These are phyloP conservation scores for Allium fistulosum DNA, from an alignment of 106 monocot genomes.

Conservation along the genomic window DNA sequence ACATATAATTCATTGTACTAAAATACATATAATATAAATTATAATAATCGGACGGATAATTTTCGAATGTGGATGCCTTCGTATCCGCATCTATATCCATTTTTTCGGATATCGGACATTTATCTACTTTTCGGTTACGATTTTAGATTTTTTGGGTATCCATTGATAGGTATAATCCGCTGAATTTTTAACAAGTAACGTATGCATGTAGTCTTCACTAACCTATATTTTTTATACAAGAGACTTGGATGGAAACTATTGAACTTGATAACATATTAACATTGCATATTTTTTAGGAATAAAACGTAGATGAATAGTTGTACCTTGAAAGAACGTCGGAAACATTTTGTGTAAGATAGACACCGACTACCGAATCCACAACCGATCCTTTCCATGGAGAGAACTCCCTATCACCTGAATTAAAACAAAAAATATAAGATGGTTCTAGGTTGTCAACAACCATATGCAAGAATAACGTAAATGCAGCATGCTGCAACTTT, in stretches of 20 bases:
- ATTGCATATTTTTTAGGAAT: too few relatives aligned
- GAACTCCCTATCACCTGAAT: conserved; percentile 52
- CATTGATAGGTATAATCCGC: too few relatives aligned
- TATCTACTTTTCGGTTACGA: too few relatives aligned
- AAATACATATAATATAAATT: too few relatives aligned
- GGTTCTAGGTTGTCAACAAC: neutral
- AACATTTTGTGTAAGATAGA: conserved; percentile 74
- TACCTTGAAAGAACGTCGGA: conserved; percentile 76
- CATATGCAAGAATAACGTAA: neutral
- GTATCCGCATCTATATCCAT: too few relatives aligned
- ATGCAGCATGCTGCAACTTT: neutral
- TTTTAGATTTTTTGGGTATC: too few relatives aligned
- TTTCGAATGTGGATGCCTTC: too few relatives aligned
- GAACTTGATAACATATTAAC: neutral
- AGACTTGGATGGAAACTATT: neutral
- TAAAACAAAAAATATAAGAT: neutral
- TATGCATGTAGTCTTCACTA: neutral
- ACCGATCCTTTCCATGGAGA: conserved; percentile 73
- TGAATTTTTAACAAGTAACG: too few relatives aligned
- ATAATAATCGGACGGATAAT: too few relatives aligned
- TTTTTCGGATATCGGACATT: too few relatives aligned
- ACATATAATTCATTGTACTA: too few relatives aligned
- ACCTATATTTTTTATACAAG: neutral
- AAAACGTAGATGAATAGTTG: too few relatives aligned
- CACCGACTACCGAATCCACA: conserved; percentile 70